A percentile compares a stretch with the other conserved stretches of the same genome.
Evolutionary conservation across 208 protist genomes (phyloP).

Genomic region (Trypanosoma brucei): DNA sequence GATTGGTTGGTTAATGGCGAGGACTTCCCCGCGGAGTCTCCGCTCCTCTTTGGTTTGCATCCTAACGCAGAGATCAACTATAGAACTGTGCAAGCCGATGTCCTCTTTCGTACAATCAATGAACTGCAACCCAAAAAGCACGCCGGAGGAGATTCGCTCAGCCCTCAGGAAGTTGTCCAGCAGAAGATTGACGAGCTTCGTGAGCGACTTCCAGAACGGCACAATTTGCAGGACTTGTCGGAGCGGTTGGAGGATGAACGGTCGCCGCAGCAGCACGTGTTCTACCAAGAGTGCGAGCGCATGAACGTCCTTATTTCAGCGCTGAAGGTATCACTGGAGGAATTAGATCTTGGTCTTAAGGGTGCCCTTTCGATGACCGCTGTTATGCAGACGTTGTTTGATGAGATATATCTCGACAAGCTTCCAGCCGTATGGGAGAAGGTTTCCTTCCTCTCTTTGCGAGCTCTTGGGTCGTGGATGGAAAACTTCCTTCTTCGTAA

Average conservation of each 20-base stretch:
- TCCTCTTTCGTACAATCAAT: slow-evolving; percentile 95
- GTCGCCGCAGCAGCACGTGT: slow-evolving; percentile 97
- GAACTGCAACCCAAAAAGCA: slow-evolving; percentile 95
- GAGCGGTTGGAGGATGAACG: slow-evolving; percentile 95
- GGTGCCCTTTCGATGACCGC: slow-evolving; percentile 92
- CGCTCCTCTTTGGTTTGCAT: slow-evolving; percentile 97
- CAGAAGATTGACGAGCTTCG: slow-evolving; percentile 92
- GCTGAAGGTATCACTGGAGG: slow-evolving; percentile 90
- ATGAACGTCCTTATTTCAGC: slow-evolving; percentile 96
- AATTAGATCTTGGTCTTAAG: slow-evolving; percentile 96
- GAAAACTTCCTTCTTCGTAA: slow-evolving; percentile 93
- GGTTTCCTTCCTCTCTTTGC: slow-evolving; percentile 95
- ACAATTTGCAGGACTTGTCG: slow-evolving; percentile 90
- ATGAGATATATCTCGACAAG: slow-evolving; percentile 89
- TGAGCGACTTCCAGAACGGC: slow-evolving; percentile 85
- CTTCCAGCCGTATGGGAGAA: slow-evolving; percentile 94
- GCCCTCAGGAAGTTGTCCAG: slow-evolving; percentile 88
- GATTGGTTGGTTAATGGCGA: slow-evolving; percentile 89
- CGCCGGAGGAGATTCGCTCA: slow-evolving; percentile 77
- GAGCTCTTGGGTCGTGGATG: slow-evolving; percentile 93
- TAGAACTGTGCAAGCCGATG: slow-evolving; percentile 93
- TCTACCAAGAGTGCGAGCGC: slow-evolving; percentile 97
- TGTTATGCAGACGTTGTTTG: slow-evolving; percentile 91
- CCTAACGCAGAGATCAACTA: slow-evolving; percentile 99
- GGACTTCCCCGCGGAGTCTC: slow-evolving; percentile 93